Conservation (phyloP, 1,284 basidiomycete species). For the Cryptococcus sp. region DNA sequence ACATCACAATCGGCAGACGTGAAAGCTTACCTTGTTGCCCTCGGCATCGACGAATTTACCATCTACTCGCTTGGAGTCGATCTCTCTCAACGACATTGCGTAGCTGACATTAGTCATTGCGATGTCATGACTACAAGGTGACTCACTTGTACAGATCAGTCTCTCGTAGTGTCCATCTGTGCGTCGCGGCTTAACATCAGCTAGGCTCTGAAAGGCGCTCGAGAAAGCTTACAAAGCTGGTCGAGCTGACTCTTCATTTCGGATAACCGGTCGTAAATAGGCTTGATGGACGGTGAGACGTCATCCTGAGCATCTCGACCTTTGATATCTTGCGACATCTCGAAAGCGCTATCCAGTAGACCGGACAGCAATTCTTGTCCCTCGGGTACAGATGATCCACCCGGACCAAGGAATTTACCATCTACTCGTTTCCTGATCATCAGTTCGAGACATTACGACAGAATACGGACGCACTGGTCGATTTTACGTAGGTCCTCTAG, state of each 20-base stretch:
- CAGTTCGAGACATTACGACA: slow-evolving; percentile 32
- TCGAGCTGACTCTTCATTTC: slow-evolving; percentile 62
- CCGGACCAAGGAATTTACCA: slow-evolving; percentile 91
- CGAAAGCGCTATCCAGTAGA: slow-evolving; percentile 93
- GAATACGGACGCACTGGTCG: slow-evolving; percentile 68
- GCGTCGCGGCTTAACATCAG: slow-evolving; percentile 66
- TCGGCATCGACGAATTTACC: slow-evolving; percentile 96
- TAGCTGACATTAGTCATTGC: slow-evolving; percentile 54
- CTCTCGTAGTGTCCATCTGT: slow-evolving; percentile 94
- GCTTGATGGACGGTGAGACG: slow-evolving; percentile 79
- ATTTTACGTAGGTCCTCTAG: slow-evolving; percentile 93
- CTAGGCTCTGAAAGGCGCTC: background rate
- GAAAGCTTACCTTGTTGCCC: slow-evolving; percentile 61
- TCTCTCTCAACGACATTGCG: slow-evolving; percentile 87
- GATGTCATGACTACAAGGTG: background rate
- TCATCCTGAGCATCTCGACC: slow-evolving; percentile 89
- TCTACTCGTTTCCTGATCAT: slow-evolving; percentile 73
- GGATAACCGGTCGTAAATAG: slow-evolving; percentile 87
- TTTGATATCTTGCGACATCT: slow-evolving; percentile 92
- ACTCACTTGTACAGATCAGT: slow-evolving; percentile 81
- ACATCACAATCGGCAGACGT: too few relatives aligned
- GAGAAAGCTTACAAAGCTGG: slow-evolving; percentile 33
- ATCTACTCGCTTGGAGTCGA: slow-evolving; percentile 93
- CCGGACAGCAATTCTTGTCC: slow-evolving; percentile 76
- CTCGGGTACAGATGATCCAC: slow-evolving; percentile 76